Base-by-base conservation (phyloP, 176 grass and related monocot species). In the Canna indica region DNA sequence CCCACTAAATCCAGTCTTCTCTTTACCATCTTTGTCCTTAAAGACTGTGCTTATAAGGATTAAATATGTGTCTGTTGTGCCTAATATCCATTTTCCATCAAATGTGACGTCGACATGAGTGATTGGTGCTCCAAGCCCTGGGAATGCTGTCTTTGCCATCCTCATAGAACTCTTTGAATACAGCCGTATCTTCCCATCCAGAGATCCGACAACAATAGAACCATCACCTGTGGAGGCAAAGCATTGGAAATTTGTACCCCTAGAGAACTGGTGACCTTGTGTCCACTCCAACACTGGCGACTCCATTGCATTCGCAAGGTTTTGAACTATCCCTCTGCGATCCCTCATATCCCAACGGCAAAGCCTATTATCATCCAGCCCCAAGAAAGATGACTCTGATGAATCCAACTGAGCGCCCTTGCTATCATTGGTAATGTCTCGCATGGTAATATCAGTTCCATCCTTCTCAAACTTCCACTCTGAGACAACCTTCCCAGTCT, bases 81-180 rank as follows among this genome's bases (percentile, higher is more conserved):
- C 94, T 0, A 99, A 24, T 6, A 97, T 90, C 88, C 93, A 97
- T 24, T 80, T 92, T 0, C 93, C 93, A 25, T 97, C 93, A 3
- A 83, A 99, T 0, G 89, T 99, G 18, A 99, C 94, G 59, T 99
- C 94, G 0, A 99, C 94, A 67, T 99, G 94, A 26, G 86, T 99
- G 20, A 99, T 90, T 0, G 94, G 94, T 0, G 88, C 90, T 30
- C 94, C 94, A n/a, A 99, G 78, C 34, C 94, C 94, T 39, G 94
- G 94, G 69, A 99, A 99, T 31, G 84, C 89, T 0, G 94, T 99
- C 84, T 99, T 99, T 0, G 94, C 89, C 94, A 99, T 93, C 75
- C 94, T 93, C 94, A 93, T 93, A n/a, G 94, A 99, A 59, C 82
- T 90, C 46, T 82, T 93, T 3, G 94, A 99, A 50, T 99, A 99